phyloP scores from a whole-genome alignment of 305 asterid genomes.

The Solanum aculeatissimum region DNA sequence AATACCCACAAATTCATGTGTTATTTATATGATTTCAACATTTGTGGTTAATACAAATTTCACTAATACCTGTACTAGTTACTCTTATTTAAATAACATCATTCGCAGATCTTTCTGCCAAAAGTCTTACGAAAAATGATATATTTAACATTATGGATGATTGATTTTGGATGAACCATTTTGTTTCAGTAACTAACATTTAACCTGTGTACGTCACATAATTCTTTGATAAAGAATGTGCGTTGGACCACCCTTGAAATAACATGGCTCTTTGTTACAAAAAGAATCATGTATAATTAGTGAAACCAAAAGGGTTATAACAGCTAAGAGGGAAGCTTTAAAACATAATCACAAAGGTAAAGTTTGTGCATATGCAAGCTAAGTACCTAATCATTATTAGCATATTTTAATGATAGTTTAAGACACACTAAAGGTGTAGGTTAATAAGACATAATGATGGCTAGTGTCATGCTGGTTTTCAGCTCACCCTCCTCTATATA shows the following conservation, averaged over 20 bases:
- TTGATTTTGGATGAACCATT: neutral
- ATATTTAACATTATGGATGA: neutral
- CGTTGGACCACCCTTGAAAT: too few species aligned
- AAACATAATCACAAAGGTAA: slow-evolving; percentile 16
- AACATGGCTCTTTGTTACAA: neutral
- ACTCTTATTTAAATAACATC: neutral
- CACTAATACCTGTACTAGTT: neutral
- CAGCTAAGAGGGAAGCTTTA: slow-evolving; percentile 25
- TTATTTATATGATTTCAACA: neutral
- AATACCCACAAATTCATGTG: neutral
- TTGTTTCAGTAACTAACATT: neutral
- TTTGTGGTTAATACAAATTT: neutral
- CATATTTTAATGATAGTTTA: neutral
- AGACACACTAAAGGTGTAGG: neutral
- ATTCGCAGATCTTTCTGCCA: neutral
- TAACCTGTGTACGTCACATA: too few species aligned
- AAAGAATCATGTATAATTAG: neutral
- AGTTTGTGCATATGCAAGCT: neutral
- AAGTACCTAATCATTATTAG: neutral
- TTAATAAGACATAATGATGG: neutral
- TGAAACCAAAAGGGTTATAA: slow-evolving; percentile 5
- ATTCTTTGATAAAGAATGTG: too few species aligned
- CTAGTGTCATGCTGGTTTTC: neutral
- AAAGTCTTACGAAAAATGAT: neutral
- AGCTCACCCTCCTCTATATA: neutral